Conservation (phyloP, 2,329 filamentous ascomycete species). For the Pseudocercospora cruenta region DNA sequence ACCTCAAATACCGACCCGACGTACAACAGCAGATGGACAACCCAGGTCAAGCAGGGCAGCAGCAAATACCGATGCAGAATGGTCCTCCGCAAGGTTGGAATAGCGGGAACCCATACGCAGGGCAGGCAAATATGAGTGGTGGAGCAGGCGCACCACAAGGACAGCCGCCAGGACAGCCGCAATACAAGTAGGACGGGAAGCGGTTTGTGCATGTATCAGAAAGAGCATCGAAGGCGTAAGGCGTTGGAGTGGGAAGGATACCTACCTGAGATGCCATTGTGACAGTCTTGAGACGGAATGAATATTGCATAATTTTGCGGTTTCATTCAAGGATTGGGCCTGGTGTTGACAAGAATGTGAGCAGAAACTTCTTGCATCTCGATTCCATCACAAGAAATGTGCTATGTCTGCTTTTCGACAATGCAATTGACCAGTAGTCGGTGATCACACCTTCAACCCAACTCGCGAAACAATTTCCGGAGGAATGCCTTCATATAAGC, state of each 20-base stretch:
- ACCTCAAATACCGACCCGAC: conserved; percentile 49
- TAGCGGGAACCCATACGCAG: conserved; percentile 24
- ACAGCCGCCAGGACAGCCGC: conserved; percentile 19
- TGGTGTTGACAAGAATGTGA: too few species aligned
- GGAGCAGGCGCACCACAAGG: conserved; percentile 12
- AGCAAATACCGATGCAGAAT: conserved; percentile 40
- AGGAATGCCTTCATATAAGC: too few species aligned
- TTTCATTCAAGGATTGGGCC: too few species aligned
- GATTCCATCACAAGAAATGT: too few species aligned
- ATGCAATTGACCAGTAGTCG: too few species aligned
- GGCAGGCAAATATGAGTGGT: conserved; percentile 18
- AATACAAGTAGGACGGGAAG: conserved; percentile 15
- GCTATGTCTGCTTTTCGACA: too few species aligned
- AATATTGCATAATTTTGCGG: not conserved
- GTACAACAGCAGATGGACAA: conserved; percentile 42
- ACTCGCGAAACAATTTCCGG: too few species aligned
- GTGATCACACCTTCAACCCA: too few species aligned
- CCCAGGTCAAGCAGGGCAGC: conserved; percentile 25
- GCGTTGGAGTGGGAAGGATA: not conserved
- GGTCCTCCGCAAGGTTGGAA: conserved; percentile 35
- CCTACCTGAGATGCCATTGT: not conserved
- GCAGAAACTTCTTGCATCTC: too few species aligned
- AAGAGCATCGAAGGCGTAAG: not conserved
- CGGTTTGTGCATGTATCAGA: conserved; percentile 1
- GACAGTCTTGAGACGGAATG: not conserved